A percentile compares a stretch with the other conserved stretches of the same genome.
Conservation (phyloP, 257 asterid genomes). For the Nicotiana knightiana region DNA sequence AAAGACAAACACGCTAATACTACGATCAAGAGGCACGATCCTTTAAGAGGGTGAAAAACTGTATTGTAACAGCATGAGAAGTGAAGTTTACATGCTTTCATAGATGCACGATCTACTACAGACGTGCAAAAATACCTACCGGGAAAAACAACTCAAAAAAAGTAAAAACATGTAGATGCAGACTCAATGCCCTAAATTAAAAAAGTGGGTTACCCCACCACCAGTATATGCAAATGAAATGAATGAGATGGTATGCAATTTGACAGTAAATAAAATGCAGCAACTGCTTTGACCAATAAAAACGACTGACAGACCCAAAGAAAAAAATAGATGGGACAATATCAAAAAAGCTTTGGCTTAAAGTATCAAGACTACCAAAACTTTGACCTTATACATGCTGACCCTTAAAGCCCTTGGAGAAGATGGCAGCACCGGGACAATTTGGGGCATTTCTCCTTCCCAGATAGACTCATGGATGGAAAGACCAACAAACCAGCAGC, state of each 20-base stretch:
- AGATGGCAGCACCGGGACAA: conserved; percentile 25
- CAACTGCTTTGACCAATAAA: conserved; percentile 37
- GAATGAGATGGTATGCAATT: conserved; percentile 47
- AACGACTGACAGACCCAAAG: conserved; percentile 36
- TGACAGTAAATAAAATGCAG: conserved; percentile 21
- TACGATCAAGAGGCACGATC: not conserved
- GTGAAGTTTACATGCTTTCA: not conserved
- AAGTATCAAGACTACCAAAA: conserved; percentile 20
- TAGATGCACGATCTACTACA: conserved; percentile 2
- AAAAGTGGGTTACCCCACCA: conserved; percentile 18
- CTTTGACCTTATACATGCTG: conserved; percentile 12
- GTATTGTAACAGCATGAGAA: not conserved
- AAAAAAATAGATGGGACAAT: conserved; percentile 14
- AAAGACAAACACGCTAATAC: not conserved
- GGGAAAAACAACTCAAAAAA: conserved; percentile 12
- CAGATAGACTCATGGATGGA: conserved; percentile 18
- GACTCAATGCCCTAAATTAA: conserved; percentile 23
- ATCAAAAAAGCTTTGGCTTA: conserved; percentile 18
- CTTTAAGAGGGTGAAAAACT: not conserved
- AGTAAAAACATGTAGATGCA: conserved; percentile 25
- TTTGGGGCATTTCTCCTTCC: conserved; percentile 11
- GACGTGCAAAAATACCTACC: conserved; percentile 4
- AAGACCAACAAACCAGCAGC: conserved; percentile 15
- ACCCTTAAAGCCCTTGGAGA: conserved; percentile 10
- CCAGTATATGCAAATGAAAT: conserved; percentile 30